Evolutionary conservation across 1,139 yeast species (phyloP).

Genomic region (Zygosaccharomyces sapae): DNA sequence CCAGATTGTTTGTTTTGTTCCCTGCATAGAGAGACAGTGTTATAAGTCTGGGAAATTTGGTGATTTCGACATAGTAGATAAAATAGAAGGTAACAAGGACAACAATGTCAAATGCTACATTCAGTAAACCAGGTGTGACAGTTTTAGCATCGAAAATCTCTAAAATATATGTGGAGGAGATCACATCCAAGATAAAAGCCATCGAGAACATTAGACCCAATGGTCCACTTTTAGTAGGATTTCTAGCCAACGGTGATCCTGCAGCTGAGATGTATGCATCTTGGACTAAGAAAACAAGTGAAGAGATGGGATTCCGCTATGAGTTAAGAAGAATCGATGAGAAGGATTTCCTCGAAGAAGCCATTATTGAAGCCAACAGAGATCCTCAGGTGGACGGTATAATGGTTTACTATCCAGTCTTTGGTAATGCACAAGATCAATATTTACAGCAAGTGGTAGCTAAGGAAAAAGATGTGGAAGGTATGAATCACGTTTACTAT

Average conservation of each 20-base stretch:
- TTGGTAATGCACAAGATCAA: slow-evolving; percentile 91
- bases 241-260: slow-evolving; percentile 87
- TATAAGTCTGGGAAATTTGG: too few relatives aligned
- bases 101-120: slow-evolving; percentile 16
- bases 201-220: slow-evolving; percentile 38
- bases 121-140: slow-evolving; percentile 59
- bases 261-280: slow-evolving; percentile 93
- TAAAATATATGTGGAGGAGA: slow-evolving; percentile 71
- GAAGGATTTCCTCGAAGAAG: slow-evolving; percentile 81
- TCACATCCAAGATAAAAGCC: slow-evolving; percentile 51
- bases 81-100: neutral
- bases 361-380: slow-evolving; percentile 73
- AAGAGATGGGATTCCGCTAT: slow-evolving; percentile 77
- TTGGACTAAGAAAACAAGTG: slow-evolving; percentile 92
- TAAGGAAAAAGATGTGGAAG: slow-evolving; percentile 90
- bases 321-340: slow-evolving; percentile 64
- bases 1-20: neutral
- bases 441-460: slow-evolving; percentile 85
- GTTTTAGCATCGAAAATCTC: slow-evolving; percentile 86
- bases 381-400: slow-evolving; percentile 81
- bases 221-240: slow-evolving; percentile 77
- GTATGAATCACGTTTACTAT: slow-evolving; percentile 83
- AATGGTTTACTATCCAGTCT: slow-evolving; percentile 97
- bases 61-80: neutral
- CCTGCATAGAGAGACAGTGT: too few relatives aligned